Base-by-base conservation (phyloP, 768 basidiomycete species). In the Collybia sordida region DNA sequence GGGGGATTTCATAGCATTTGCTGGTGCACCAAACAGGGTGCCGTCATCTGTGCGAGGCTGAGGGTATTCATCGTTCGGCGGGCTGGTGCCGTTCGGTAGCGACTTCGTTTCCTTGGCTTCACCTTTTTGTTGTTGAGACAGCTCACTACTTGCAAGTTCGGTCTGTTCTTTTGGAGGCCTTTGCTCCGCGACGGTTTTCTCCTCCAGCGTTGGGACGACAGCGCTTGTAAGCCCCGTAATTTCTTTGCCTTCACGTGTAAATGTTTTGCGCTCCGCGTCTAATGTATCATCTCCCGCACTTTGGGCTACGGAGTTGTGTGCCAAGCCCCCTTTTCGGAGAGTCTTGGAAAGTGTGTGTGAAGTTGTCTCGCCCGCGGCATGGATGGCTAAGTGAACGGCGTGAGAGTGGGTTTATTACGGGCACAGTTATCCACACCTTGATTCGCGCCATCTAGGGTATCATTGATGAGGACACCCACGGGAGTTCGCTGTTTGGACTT, bases 161-260 rank as follows among this genome's bases (percentile, higher is more conserved):
- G 23, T 53, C 41, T 74, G 65, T 14, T 72, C 64, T 24, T 59
- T 51, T 4, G 68, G 64, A 4, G 77, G 75, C 14, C 69, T 66
- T 23, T 67, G 62, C 56, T 90, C 87, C 11, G 67, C 61, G 22
- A 86, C 67, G 2, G 71, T 72, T 62, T 83, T 82, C 64, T 89
- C 85, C 62, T 90, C 90, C 11, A 88, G 61, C 0, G 82, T 87
- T 1, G 88, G 88, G 1, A 88, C 80, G 6, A 79, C 72, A 1
- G 82, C 68, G 50, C 81, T 79, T 0, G 83, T 75, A 61, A 89
- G 86, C 2, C 85, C 84, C 9, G 72, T 69, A 19, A 69, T 65
- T 52, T 77, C 68, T 51, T 77, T 55, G 17, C 83, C 82, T 6
- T 81, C 73, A n/a, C 69, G 68, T 37, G 74, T 75, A 59, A 63